Conservation (phyloP, 345 rosid genomes). For the Dovyalis caffra region DNA sequence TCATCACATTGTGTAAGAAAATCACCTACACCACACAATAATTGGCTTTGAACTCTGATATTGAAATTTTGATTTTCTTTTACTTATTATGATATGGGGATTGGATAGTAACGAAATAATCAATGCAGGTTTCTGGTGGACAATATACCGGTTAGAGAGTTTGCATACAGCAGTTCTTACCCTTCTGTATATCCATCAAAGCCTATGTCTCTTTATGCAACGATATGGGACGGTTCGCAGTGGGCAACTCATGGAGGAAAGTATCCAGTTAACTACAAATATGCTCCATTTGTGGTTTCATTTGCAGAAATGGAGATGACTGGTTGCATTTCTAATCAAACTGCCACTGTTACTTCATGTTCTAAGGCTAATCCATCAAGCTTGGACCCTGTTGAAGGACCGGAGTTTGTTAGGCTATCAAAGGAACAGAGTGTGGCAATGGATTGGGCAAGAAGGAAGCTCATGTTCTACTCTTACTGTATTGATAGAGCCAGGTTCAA, state of each 20-base stretch:
- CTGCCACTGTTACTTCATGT: constrained; percentile 34
- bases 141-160: constrained; percentile 76
- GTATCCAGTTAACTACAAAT: constrained; percentile 77
- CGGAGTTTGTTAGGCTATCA: constrained; percentile 54
- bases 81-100: no score
- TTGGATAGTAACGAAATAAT: neutral
- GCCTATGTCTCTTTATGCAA: constrained; percentile 72
- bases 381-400: constrained; percentile 73
- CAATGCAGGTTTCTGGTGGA: constrained; percentile 68
- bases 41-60: neutral
- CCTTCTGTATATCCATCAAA: constrained; percentile 61
- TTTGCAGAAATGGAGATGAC: constrained; percentile 49
- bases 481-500: constrained; percentile 62
- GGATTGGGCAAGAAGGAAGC: constrained; percentile 89
- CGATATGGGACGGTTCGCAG: constrained; percentile 93
- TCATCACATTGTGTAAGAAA: constrained; percentile 72
- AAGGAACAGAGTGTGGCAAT: constrained; percentile 60
- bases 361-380: constrained; percentile 46
- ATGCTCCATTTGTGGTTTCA: constrained; percentile 73
- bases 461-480: constrained; percentile 89
- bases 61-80: neutral
- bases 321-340: constrained; percentile 52
- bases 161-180: constrained; percentile 48
- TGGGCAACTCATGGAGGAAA: constrained; percentile 99
- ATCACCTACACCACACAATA: neutral